Percentiles rank a stretch among this genome's conserved stretches.
These are phyloP conservation scores for Calophaca sinica DNA, from an alignment of 306 rosid genomes.

Conservation along the genomic window DNA sequence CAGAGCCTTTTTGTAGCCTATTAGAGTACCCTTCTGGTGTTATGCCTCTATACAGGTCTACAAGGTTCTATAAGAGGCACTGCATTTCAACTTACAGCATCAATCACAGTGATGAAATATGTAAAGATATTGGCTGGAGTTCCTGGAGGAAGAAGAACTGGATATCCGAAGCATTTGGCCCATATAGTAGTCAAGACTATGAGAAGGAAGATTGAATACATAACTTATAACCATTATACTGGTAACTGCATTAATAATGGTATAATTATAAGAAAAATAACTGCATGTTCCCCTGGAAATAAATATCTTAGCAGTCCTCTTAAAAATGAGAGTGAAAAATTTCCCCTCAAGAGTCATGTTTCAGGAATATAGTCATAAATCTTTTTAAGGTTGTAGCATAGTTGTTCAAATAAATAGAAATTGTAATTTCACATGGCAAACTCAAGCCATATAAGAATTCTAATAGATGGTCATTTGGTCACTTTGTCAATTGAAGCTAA, in stretches of 20 bases:
- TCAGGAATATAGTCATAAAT: slow-evolving; percentile 13
- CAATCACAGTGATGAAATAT: slow-evolving; percentile 75
- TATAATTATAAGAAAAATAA: slow-evolving; percentile 24
- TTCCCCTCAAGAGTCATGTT: neutral
- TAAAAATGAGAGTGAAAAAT: neutral
- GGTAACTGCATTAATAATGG: neutral
- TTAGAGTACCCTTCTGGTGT: slow-evolving; percentile 67
- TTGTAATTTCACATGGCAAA: too few species aligned
- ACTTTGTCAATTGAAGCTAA: slow-evolving; percentile 27
- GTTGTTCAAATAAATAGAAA: slow-evolving; percentile 18
- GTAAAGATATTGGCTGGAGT: slow-evolving; percentile 74
- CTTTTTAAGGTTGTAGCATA: slow-evolving; percentile 26
- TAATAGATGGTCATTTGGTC: slow-evolving; percentile 14
- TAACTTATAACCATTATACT: neutral
- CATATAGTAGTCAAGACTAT: slow-evolving; percentile 64
- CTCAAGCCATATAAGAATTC: neutral
- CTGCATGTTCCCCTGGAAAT: neutral
- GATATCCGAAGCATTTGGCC: slow-evolving; percentile 75
- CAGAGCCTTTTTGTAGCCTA: slow-evolving; percentile 69
- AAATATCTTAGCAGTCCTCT: slow-evolving; percentile 1
- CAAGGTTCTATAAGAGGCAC: slow-evolving; percentile 74
- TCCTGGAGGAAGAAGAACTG: slow-evolving; percentile 80
- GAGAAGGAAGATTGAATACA: slow-evolving; percentile 50
- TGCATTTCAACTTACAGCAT: slow-evolving; percentile 84
- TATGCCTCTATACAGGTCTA: slow-evolving; percentile 70